Percentiles rank a stretch among this genome's conserved stretches.
These are phyloP conservation scores for Aurantiochytrium sp. DNA, from an alignment of 108 stramenopile species.

Conservation along the genomic window DNA sequence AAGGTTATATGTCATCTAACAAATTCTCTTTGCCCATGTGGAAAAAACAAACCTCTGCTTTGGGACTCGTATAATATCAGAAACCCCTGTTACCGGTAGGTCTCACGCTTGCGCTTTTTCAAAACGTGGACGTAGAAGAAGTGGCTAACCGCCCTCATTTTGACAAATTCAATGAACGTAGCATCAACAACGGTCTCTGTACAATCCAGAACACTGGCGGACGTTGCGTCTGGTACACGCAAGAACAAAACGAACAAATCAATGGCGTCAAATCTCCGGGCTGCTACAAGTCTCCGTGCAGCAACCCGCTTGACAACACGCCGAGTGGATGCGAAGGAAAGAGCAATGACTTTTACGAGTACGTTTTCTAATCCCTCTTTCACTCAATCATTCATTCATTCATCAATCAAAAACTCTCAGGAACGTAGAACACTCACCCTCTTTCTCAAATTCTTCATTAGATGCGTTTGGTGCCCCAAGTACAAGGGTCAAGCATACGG, in stretches of 20 bases:
- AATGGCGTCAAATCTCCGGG: neutral
- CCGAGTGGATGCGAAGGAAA: neutral
- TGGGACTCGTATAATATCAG: no score
- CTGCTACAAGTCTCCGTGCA: neutral
- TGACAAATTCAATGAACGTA: no score
- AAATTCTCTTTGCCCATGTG: no score
- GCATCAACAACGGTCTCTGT: neutral
- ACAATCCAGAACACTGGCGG: constrained; percentile 11
- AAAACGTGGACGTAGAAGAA: no score
- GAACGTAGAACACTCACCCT: no score
- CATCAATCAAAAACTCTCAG: neutral
- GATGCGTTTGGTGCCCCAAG: neutral
- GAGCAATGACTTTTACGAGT: neutral
- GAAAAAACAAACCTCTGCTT: no score
- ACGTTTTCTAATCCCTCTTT: neutral
- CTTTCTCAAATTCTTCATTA: neutral
- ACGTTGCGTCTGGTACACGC: neutral
- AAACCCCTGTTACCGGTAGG: no score
- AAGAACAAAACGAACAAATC: neutral
- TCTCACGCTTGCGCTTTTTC: no score
- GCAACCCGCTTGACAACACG: neutral
- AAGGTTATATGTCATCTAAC: no score
- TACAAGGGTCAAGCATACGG: neutral
- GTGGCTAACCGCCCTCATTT: no score
- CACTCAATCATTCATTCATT: neutral